Percentiles rank a stretch among this genome's conserved stretches.
These are phyloP conservation scores for Hygrophorus russula DNA, from an alignment of 768 basidiomycete species.

Conservation along the genomic window DNA sequence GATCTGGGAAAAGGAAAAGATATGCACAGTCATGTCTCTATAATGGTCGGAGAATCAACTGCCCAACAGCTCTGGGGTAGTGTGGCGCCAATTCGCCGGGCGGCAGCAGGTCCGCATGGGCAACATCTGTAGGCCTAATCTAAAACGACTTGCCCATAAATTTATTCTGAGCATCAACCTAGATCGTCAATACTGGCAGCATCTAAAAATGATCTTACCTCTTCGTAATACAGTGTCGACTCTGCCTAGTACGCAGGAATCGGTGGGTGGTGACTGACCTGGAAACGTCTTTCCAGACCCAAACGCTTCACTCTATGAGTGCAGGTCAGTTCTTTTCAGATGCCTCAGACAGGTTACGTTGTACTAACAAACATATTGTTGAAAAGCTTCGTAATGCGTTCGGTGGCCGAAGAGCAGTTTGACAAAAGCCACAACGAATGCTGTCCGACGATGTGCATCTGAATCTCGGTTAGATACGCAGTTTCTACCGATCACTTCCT, in stretches of 20 bases:
- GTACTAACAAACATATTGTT: constrained; percentile 82
- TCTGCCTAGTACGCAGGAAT: constrained; percentile 96
- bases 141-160: constrained; percentile 97
- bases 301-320: constrained; percentile 74
- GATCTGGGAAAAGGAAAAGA: constrained; percentile 93
- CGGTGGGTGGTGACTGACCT: constrained; percentile 96
- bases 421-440: constrained; percentile 91
- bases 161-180: constrained; percentile 95
- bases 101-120: no score
- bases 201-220: constrained; percentile 30
- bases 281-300: constrained; percentile 81
- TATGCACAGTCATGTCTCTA: constrained; percentile 84
- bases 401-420: constrained; percentile 94
- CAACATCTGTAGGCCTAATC: constrained; percentile 91
- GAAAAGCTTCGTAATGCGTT: constrained; percentile 91
- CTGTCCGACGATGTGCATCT: constrained; percentile 74
- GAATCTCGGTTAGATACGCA: constrained; percentile 58
- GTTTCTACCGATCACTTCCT: no score
- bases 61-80: constrained; percentile 1
- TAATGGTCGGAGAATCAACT: constrained; percentile 81
- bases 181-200: background rate
- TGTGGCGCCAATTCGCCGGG: constrained; percentile 52
- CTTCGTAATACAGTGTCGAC: constrained; percentile 78
- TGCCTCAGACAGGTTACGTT: background rate
- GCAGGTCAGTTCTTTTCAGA: constrained; percentile 42